Evolutionary conservation across 1,284 basidiomycete species (phyloP), one percentile per base, ranked within the genome.

Genomic region (Malassezia restricta): DNA sequence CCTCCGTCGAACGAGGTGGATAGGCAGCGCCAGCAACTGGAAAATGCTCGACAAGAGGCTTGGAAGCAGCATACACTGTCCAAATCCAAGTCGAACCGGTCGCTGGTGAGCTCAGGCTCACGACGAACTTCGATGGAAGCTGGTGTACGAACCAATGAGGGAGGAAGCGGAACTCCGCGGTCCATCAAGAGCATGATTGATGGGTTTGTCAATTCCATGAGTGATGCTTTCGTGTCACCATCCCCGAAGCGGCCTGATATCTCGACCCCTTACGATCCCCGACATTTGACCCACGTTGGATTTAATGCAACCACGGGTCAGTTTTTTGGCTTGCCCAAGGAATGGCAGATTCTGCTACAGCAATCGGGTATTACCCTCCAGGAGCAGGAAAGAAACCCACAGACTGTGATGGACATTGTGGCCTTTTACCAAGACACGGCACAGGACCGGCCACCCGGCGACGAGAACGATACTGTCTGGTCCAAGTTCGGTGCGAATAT

Each of bases 281-380:
- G 98, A 37, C 94, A 98, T 77, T 83, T 99, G 63, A 98, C 92
- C 0, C 94, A 99, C 72, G 94, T 98, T 71, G 94, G 92, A 57
- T 98, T 96, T 81, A 95, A 98, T 76, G 89, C 88, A 31, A 91
- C 88, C 56, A 98, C 92, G 0, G 94, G 94, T 54, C 91, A 98
- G 76, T 99, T 76, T 57, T 74, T 71, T 3, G 94, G 94, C 4
- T 79, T 99, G 51, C 94, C 94, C 1, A 91, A 91, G 74, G 92
- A 98, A 76, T 99, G 94, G 94, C 94, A 99, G 74, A 87, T 95
- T 74, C 80, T 98, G 6, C 76, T 99, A 43, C 88, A 94, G 56
- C 91, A 96, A 73, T 89, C 85, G 54, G 94, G 94, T 49, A 96
- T 99, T 74, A 91, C 89, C 24, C 82, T 85, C 64, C 80, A 79